These are phyloP conservation scores for Aureobasidium sp. DNA, from an alignment of 2,329 filamentous ascomycete species.

Conservation along the genomic window DNA sequence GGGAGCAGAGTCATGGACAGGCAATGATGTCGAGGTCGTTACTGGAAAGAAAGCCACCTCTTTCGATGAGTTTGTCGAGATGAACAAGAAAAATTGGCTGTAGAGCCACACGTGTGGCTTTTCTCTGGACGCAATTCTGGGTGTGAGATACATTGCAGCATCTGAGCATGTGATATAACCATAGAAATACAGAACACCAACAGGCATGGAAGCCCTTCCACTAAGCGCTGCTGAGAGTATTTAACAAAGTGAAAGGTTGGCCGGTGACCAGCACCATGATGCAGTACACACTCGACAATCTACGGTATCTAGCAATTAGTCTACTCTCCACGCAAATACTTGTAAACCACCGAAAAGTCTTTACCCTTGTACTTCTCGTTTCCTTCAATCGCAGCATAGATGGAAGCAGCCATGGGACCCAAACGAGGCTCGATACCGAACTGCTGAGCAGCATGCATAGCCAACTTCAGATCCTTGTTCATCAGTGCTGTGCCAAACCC, in stretches of 20 bases:
- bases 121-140: too few relatives aligned
- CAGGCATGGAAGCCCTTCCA: too few relatives aligned
- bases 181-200: too few relatives aligned
- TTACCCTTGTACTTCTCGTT: slow-evolving; percentile 40
- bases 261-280: too few relatives aligned
- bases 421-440: slow-evolving; percentile 38
- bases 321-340: slow-evolving; percentile 42
- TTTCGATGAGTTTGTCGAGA: background rate
- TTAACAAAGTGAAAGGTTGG: too few relatives aligned
- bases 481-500: slow-evolving; percentile 46
- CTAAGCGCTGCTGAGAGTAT: too few relatives aligned
- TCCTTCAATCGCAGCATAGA: slow-evolving; percentile 41
- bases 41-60: background rate
- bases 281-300: too few relatives aligned
- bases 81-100: background rate
- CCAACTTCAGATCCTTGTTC: slow-evolving; percentile 44
- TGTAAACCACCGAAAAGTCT: slow-evolving; percentile 47
- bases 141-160: too few relatives aligned
- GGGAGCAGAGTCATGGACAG: background rate
- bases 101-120: too few relatives aligned
- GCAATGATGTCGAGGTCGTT: background rate
- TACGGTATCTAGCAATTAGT: background rate
- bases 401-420: slow-evolving; percentile 38
- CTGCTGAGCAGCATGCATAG: slow-evolving; percentile 41
- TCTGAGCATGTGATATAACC: too few relatives aligned